Conservation (phyloP, 1,284 basidiomycete genomes). For the Irpex sp. region DNA sequence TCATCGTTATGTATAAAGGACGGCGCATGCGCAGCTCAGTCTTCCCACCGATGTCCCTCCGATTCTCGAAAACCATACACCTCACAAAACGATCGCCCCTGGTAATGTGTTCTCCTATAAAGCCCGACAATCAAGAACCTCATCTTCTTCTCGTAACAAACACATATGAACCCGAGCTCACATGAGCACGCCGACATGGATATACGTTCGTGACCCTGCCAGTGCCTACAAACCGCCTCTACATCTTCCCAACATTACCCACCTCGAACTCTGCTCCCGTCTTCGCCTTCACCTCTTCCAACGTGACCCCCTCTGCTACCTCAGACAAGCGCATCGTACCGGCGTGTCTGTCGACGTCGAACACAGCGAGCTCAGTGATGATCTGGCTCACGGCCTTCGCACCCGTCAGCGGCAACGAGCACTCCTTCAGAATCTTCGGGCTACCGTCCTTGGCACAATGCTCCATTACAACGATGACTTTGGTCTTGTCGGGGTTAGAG, state of each 20-base stretch:
- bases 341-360: slow-evolving; percentile 77
- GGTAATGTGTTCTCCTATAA: neutral
- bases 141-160: neutral
- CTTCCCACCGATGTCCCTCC: neutral
- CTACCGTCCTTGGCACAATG: slow-evolving; percentile 89
- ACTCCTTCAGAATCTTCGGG: slow-evolving; percentile 84
- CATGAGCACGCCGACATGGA: neutral
- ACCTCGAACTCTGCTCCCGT: slow-evolving; percentile 80
- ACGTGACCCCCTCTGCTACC: slow-evolving; percentile 74
- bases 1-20: too few species aligned
- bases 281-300: slow-evolving; percentile 85
- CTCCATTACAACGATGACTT: slow-evolving; percentile 86
- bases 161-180: neutral
- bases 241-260: slow-evolving; percentile 27
- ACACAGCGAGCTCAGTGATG: slow-evolving; percentile 92
- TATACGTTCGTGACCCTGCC: neutral
- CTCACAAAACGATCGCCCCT: neutral
- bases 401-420: slow-evolving; percentile 85
- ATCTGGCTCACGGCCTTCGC: slow-evolving; percentile 84
- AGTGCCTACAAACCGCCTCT: neutral
- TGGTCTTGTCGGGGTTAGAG: slow-evolving; percentile 90
- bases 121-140: neutral
- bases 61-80: neutral
- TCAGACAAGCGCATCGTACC: slow-evolving; percentile 79
- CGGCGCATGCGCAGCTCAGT: neutral